These are phyloP conservation scores for Akanthomyces dipterigenus DNA, from an alignment of 2,329 filamentous ascomycete species.

Conservation along the genomic window DNA sequence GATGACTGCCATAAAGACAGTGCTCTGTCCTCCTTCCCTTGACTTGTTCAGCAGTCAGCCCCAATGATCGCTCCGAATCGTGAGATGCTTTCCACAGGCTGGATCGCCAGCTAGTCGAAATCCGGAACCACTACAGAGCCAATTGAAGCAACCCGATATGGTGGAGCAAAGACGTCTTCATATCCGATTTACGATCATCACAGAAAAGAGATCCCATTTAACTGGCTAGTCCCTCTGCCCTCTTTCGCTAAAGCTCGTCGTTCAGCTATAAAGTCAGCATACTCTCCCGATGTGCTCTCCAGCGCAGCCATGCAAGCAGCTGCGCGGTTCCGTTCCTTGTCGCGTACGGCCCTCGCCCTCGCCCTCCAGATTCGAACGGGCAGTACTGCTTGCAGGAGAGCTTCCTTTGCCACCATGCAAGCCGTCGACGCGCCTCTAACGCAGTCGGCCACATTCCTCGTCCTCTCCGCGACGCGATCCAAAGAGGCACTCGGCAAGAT, in stretches of 20 bases:
- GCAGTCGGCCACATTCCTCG: constrained; percentile 45
- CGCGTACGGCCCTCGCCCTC: background rate
- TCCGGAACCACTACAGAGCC: background rate
- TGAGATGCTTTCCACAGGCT: background rate
- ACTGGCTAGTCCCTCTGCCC: background rate
- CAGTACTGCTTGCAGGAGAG: background rate
- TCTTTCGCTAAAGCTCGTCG: background rate
- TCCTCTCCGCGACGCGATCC: constrained; percentile 33
- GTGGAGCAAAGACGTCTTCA: background rate
- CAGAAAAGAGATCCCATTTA: background rate
- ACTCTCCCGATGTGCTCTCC: background rate
- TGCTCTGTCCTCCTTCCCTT: too few relatives aligned
- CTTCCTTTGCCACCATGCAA: constrained; percentile 15
- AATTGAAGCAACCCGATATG: background rate
- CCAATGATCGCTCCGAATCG: background rate
- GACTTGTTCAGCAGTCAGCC: background rate
- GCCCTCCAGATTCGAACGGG: background rate
- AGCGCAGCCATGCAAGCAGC: background rate
- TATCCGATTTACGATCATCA: background rate
- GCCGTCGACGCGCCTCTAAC: constrained; percentile 47
- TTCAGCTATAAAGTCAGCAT: background rate
- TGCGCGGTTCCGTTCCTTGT: background rate
- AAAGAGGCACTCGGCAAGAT: constrained; percentile 32
- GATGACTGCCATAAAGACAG: too few relatives aligned
- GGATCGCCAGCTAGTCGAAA: background rate